Evolutionary conservation across 768 basidiomycete species (phyloP).

Genomic region (Serendipita indica): DNA sequence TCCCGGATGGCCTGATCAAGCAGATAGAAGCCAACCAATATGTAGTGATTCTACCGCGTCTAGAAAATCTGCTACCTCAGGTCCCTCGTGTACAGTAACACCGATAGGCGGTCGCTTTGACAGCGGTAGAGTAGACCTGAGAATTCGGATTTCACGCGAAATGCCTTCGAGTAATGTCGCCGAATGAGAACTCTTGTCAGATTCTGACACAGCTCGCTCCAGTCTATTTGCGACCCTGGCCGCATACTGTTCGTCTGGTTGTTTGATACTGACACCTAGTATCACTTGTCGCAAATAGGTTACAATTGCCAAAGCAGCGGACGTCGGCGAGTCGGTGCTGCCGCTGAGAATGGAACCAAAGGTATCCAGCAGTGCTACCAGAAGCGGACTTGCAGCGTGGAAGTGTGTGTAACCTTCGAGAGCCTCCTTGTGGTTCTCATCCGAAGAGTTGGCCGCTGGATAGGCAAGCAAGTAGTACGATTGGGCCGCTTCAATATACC

Average conservation of each 20-base stretch:
- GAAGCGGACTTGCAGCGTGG: conserved; percentile 45
- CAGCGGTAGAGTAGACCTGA: too few relatives aligned
- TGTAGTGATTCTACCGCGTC: neutral
- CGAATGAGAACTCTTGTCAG: neutral
- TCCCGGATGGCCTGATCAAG: neutral
- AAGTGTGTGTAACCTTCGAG: conserved; percentile 7
- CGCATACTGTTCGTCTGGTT: conserved; percentile 31
- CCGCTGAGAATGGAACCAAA: conserved; percentile 47
- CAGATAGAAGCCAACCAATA: neutral
- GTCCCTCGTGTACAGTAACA: neutral
- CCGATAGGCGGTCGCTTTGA: too few relatives aligned
- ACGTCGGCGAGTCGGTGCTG: conserved; percentile 36
- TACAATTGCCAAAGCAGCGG: conserved; percentile 47
- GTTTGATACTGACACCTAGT: conserved; percentile 41
- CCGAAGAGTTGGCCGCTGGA: conserved; percentile 10
- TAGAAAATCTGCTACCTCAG: neutral
- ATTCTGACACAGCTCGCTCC: conserved; percentile 19
- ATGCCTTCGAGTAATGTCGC: conserved; percentile 23
- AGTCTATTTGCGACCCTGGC: conserved; percentile 24
- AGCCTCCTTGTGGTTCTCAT: neutral
- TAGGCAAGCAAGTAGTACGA: conserved; percentile 20
- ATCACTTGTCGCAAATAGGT: conserved; percentile 51
- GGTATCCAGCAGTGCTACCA: conserved; percentile 73
- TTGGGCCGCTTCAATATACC: conserved; percentile 77
- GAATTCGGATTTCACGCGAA: conserved; percentile 30